A percentile compares a stretch with the other conserved stretches of the same genome.
phyloP scores from a whole-genome alignment of 176 grass and related monocot genomes.

The Tillandsia leiboldiana region DNA sequence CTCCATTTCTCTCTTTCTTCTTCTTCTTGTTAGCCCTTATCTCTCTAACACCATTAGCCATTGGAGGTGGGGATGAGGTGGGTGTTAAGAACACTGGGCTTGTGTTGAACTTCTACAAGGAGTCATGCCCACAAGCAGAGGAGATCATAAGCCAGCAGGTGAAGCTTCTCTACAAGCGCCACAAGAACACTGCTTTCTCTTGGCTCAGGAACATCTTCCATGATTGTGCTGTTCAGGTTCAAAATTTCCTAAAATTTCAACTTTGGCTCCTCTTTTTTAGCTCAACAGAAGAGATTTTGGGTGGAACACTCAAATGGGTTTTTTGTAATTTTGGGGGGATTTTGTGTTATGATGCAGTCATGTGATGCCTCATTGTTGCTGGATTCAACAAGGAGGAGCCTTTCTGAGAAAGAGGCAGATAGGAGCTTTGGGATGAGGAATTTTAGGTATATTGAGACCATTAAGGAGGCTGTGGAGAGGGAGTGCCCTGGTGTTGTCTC shows the following conservation, averaged over 20 bases:
- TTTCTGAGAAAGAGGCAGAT: constrained; percentile 33
- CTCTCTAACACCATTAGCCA: neutral
- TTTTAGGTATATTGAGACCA: constrained; percentile 31
- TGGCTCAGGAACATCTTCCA: constrained; percentile 45
- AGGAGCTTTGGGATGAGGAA: constrained; percentile 38
- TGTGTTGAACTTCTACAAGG: constrained; percentile 29
- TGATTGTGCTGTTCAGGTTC: constrained; percentile 35
- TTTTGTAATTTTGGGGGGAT: neutral
- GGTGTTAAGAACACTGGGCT: neutral
- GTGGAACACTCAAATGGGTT: neutral
- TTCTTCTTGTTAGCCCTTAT: neutral
- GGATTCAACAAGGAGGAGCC: constrained; percentile 30
- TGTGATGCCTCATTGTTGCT: constrained; percentile 37
- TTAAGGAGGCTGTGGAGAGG: constrained; percentile 39
- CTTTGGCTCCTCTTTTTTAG: neutral
- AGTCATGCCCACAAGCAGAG: constrained; percentile 32
- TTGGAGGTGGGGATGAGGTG: neutral
- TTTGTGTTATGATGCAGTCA: constrained; percentile 16
- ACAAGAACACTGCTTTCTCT: constrained; percentile 45
- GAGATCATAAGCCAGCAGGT: constrained; percentile 28
- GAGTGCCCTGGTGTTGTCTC: constrained; percentile 39
- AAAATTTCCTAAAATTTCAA: neutral
- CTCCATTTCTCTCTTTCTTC: neutral
- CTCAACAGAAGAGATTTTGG: neutral
- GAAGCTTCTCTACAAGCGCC: constrained; percentile 31